Percentiles rank a stretch among this genome's conserved stretches.
Conservation (phyloP, 2,329 filamentous ascomycete species). For the Pseudocercospora eumusae region DNA sequence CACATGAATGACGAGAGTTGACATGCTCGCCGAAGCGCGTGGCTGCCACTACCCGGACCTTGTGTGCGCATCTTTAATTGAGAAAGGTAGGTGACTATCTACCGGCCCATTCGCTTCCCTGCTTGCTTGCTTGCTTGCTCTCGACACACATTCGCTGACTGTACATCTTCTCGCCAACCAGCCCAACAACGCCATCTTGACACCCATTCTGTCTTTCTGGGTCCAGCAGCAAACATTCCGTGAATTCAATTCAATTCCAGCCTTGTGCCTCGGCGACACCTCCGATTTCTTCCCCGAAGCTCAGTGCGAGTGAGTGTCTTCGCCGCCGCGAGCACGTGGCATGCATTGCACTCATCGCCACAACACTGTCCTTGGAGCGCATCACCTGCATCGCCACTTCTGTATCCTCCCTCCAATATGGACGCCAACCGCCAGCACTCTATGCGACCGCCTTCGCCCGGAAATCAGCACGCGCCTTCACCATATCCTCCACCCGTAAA, state of each 20-base stretch:
- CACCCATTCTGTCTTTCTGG: too few species aligned
- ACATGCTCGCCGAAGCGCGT: conserved; percentile 14
- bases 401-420: conserved; percentile 8
- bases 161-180: not conserved
- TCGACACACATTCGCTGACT: conserved; percentile 4
- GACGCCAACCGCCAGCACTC: conserved; percentile 11
- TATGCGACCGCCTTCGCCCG: conserved; percentile 1
- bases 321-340: conserved; percentile 10
- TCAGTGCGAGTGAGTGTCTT: too few species aligned
- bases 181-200: not conserved
- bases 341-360: not conserved
- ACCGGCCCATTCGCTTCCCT: not conserved
- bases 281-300: conserved; percentile 10
- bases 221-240: conserved; percentile 17
- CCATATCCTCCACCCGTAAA: conserved; percentile 17
- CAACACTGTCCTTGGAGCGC: not conserved
- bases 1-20: conserved; percentile 16
- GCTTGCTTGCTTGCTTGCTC: not conserved
- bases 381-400: conserved; percentile 7
- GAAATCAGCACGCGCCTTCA: conserved; percentile 12
- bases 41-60: conserved; percentile 17
- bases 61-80: conserved; percentile 16
- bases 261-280: conserved; percentile 11
- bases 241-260: conserved; percentile 9
- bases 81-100: conserved; percentile 10